Base-by-base conservation (phyloP, 31 red algal species). In the Asparagopsis taxiformis region DNA sequence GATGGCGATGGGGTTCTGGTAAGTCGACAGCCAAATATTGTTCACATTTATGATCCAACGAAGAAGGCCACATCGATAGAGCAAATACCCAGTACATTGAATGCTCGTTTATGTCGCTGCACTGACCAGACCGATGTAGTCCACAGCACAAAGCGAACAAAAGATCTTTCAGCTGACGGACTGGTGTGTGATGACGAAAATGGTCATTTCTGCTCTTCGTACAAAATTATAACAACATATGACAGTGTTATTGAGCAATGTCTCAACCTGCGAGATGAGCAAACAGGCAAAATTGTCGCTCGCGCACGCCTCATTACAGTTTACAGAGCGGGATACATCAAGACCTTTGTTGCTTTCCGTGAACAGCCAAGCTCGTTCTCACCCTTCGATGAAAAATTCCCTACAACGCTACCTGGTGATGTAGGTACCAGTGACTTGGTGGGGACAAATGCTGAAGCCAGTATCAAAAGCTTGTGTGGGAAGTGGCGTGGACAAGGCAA, bases 21-120 rank as follows among this genome's bases (percentile, higher is more conserved):
- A 11, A 11, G 20, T 17, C 72, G 72, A 39, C 33, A 60, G 30
- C 55, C 72, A 25, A 77, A 55, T 20, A 32, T 77, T 1, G 56
- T 77, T 10, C 43, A 55, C 23, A 44, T 77, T 19, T 77, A 44
- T 58, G 55, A 19, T 46, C 8, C 16, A 55, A 28, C 24, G 69
- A 73, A 33, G 69, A 73, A 44, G 49, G 31, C 7, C 28, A 20
- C 19, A 55, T 34, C 25, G 3, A 32, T n/a, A 4, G 49, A 26
- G 22, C 52, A 58, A 15, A 16, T 57, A 34, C 69, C 69, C 11
- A 31, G 23, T 26, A 5, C 13, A 46, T 9, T 46, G 13, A 46
- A 46, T 9, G 6, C 13, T 6, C 41, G 13, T 13, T 13, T 46
- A 46, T 13, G 13, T 46, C 41, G 41, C 41, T 46, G 13, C 13